Evolutionary conservation across 805 yeast species (phyloP), one percentile per base, ranked within the genome.

Genomic region (Middelhovenomyces tepae): DNA sequence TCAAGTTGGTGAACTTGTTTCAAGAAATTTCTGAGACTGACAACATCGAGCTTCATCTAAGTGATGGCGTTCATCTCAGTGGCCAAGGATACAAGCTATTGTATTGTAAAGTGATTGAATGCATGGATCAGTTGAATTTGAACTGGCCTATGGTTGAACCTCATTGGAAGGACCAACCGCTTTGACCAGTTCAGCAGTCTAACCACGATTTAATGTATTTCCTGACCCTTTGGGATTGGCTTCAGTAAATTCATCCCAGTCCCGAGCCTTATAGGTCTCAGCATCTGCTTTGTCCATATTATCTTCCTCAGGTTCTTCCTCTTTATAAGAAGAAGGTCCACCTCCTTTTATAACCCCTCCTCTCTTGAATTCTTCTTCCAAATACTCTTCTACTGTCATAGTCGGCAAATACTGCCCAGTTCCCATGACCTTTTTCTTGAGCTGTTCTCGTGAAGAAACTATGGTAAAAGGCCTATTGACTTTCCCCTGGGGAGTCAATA

Each of bases 211-310:
- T 54, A 69, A 73, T 29, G 87, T 85, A 52, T 89, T 89, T 7
- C 98, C 98, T 36, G 87, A 76, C 5, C 98, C 98, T 48, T 73
- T 75, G 0, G 86, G 80, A 52, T 85, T 75, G 3, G 73, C 73
- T 42, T 91, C 98, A 28, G 76, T 75, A 65, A 89, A 91, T 40
- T 82, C 93, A 57, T 91, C 98, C 97, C 97, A 91, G 26, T 72
- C 69, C 37, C 98, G 67, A 36, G 78, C 74, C 50, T 81, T 75
- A 46, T 78, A 71, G 4, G 94, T 86, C 43, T 75, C 78, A 20
- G 48, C 48, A 44, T 80, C 84, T n/a, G 62, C 67, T 43, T 59
- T 65, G 15, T 69, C 77, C 16, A 65, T 62, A 40, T 79, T 73
- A 40, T 80, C 85, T 36, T 78, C 85, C 35, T 73, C 76, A 14